phyloP scores from a whole-genome alignment of 176 grass and related monocot species.

The Bolboschoenus planiculmis region DNA sequence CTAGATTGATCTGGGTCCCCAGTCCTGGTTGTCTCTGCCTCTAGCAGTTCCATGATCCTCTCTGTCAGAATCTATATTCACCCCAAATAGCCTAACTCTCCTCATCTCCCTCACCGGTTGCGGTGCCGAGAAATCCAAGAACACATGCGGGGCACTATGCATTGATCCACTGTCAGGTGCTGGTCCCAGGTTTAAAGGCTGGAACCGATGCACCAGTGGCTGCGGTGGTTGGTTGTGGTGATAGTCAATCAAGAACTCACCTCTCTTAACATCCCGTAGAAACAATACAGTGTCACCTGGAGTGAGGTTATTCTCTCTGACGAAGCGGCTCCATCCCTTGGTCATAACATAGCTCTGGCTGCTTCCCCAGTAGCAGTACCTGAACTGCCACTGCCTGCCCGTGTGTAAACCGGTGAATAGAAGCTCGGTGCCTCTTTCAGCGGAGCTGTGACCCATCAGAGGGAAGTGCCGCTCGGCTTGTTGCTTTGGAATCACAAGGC shows the following conservation, averaged over 20 bases:
- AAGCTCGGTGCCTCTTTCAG: conserved; percentile 36
- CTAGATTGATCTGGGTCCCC: conserved; percentile 23
- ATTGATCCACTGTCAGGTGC: too few species aligned
- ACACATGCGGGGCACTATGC: background rate
- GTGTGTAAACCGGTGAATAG: conserved; percentile 37
- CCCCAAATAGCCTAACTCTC: conserved; percentile 61
- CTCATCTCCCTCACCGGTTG: conserved; percentile 6
- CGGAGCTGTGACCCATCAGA: background rate
- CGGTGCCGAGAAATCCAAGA: background rate
- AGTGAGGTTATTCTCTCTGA: conserved; percentile 41
- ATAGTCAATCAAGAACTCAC: conserved; percentile 13
- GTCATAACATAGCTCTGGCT: conserved; percentile 86
- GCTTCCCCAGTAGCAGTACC: conserved; percentile 78
- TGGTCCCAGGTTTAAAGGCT: conserved; percentile 4
- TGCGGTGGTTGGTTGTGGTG: conserved; percentile 24
- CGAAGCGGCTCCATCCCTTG: conserved; percentile 75
- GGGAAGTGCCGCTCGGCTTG: conserved; percentile 66
- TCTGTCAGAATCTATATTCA: conserved; percentile 47
- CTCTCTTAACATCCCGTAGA: conserved; percentile 21
- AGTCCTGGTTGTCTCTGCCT: conserved; percentile 15
- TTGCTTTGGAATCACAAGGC: conserved; percentile 80
- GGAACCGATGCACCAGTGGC: conserved; percentile 22
- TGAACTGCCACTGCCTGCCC: conserved; percentile 45
- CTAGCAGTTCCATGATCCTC: background rate
- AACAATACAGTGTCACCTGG: conserved; percentile 61